Evolutionary conservation across 208 protist species (phyloP).

Genomic region (Crithidia bombi): DNA sequence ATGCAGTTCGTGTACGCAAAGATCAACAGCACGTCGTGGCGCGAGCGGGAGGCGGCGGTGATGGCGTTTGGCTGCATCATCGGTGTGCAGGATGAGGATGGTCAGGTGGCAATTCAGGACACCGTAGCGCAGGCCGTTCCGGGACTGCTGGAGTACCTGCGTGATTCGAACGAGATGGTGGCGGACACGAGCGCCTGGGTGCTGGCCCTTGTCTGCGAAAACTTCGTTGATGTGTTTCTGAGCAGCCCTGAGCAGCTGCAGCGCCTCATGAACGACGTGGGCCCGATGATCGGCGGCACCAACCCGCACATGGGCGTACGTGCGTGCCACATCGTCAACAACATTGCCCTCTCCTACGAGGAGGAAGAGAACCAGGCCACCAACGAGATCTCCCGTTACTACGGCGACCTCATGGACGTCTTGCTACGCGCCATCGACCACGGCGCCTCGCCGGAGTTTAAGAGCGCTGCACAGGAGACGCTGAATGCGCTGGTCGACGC

Average conservation of each 20-base stretch:
- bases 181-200: conserved; percentile 96
- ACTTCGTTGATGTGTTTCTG: conserved; percentile 85
- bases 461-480: conserved; percentile 92
- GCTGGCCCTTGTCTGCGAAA: conserved; percentile 93
- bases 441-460: conserved; percentile 71
- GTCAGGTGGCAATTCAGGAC: conserved; percentile 73
- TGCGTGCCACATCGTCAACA: conserved; percentile 94
- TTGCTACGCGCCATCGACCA: conserved; percentile 81
- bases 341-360: conserved; percentile 91
- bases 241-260: conserved; percentile 55
- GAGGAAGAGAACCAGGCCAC: conserved; percentile 68
- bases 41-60: conserved; percentile 94
- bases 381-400: conserved; percentile 91
- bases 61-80: conserved; percentile 97
- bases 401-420: conserved; percentile 64
- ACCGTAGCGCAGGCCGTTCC: conserved; percentile 90
- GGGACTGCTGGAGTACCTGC: conserved; percentile 88
- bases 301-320: conserved; percentile 85
- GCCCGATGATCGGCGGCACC: conserved; percentile 61
- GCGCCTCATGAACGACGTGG: conserved; percentile 74
- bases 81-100: conserved; percentile 82
- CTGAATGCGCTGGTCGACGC: conserved; percentile 93
- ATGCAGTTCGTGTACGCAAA: conserved; percentile 95
- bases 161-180: conserved; percentile 80
- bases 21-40: conserved; percentile 93